Evolutionary conservation across 169 alveolate genomes (phyloP), one percentile per base, ranked within the genome.

Genomic region (Plasmodium coatneyi): DNA sequence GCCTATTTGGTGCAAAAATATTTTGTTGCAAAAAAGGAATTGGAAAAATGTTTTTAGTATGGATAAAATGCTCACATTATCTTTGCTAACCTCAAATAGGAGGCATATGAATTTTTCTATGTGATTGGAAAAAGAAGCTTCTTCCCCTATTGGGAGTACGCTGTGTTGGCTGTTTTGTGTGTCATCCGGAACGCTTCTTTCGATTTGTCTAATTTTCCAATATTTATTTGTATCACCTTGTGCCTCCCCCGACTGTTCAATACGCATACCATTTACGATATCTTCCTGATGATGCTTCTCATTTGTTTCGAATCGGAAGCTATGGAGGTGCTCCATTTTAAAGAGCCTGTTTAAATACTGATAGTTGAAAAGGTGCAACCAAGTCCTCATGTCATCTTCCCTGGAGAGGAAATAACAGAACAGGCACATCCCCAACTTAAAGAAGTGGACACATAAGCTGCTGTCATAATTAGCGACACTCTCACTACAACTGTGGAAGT

Each of bases 281-380:
- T 84, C 92, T 41, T 84, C 92, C 22, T 80, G 52, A 14, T 34
- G 46, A 60, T 79, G 16, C 19, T 19, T 28, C 28, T 89, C 71
- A 79, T 79, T 71, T 25, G 71, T 19, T 56, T 80, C 82, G 49
- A 89, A 89, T 22, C 12, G 43, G 30, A 78, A 89, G 39, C 22
- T 43, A 34, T 56, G 56, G 19, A 89, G 54, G 49, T 25, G 66
- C 16, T 79, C 94, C 5, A 60, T 30, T 41, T 89, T 89, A 25
- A 79, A n/a, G 36, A 36, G 71, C 49, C 49, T 89, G 34, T 89
- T 56, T 79, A 89, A 39, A 60, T 78, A 25, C 71, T 79, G 76
- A 72, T 56, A 89, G 28, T 89, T 89, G 52, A 56, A 89, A 89
- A 89, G 81, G 82, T 56, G 60, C 71, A 89, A 36, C 94, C 94